Percentiles rank a stretch among this genome's conserved stretches.
phyloP scores from a whole-genome alignment of 495 filamentous ascomycete species.

The Daldinia concentrica region DNA sequence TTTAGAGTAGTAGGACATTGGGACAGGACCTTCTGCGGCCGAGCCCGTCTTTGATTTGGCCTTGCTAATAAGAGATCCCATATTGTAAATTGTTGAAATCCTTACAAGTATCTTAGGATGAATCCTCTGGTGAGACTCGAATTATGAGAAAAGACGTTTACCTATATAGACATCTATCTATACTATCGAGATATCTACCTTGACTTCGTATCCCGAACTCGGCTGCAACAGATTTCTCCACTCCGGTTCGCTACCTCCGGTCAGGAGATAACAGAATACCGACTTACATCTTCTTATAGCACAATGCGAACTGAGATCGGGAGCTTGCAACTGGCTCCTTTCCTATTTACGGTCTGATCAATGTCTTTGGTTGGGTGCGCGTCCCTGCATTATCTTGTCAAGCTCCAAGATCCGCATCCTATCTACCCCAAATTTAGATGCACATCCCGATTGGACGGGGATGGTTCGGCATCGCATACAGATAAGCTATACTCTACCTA shows the following conservation, averaged over 20 bases:
- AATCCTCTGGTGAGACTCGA: neutral
- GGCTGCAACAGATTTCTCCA: constrained; percentile 27
- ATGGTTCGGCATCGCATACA: constrained; percentile 36
- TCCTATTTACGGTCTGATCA: constrained; percentile 37
- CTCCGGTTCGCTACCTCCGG: constrained; percentile 29
- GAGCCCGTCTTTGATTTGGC: constrained; percentile 37
- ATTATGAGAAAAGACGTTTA: neutral
- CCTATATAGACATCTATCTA: constrained; percentile 11
- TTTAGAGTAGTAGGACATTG: constrained; percentile 65
- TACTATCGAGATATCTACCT: constrained; percentile 3
- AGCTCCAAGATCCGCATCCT: constrained; percentile 28
- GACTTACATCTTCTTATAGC: constrained; percentile 17
- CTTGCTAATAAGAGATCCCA: constrained; percentile 53
- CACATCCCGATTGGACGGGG: constrained; percentile 28
- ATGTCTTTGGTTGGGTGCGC: constrained; percentile 30
- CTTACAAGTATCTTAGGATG: neutral
- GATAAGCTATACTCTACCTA: constrained; percentile 36
- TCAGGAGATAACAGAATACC: constrained; percentile 41
- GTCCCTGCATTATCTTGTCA: constrained; percentile 34
- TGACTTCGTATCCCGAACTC: constrained; percentile 34
- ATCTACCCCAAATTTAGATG: constrained; percentile 7
- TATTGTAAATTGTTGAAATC: constrained; percentile 16
- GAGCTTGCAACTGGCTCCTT: constrained; percentile 16
- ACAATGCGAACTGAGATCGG: constrained; percentile 15
- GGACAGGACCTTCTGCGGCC: constrained; percentile 28